These are phyloP conservation scores for Cladosporium cucumerinum DNA, from an alignment of 2,329 filamentous ascomycete genomes.

Conservation along the genomic window DNA sequence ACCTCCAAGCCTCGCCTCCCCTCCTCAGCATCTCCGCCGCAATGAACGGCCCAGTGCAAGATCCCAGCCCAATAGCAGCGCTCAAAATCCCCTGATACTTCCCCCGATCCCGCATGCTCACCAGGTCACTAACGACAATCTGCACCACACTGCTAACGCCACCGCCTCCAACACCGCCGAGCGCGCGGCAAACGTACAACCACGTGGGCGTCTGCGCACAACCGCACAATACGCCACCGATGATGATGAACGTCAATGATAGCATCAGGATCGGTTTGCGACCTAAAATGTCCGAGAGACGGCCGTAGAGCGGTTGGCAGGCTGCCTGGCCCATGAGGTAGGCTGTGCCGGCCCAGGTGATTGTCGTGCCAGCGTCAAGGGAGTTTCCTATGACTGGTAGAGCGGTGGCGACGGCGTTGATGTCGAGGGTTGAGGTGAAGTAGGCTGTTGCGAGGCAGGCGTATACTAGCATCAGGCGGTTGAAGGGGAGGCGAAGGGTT, in stretches of 20 bases:
- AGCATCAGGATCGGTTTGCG: conserved; percentile 57
- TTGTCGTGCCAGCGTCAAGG: conserved; percentile 28
- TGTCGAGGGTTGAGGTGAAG: conserved; percentile 10
- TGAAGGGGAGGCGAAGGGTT: conserved; percentile 7
- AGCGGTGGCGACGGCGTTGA: conserved; percentile 3
- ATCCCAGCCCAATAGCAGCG: background rate
- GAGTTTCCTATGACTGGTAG: background rate
- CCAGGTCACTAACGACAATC: conserved; percentile 57
- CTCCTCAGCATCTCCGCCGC: conserved; percentile 13
- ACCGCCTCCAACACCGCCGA: conserved; percentile 57
- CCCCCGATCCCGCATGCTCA: conserved; percentile 12
- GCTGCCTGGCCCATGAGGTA: conserved; percentile 57
- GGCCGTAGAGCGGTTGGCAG: conserved; percentile 63
- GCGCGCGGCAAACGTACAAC: conserved; percentile 12
- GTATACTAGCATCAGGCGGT: conserved; percentile 14
- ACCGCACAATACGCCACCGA: conserved; percentile 3
- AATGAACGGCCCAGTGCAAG: conserved; percentile 8
- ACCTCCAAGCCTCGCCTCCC: conserved; percentile 13
- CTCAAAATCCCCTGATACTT: conserved; percentile 14
- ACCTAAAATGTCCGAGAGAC: conserved; percentile 33
- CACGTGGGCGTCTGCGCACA: conserved; percentile 10
- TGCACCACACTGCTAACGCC: conserved; percentile 68
- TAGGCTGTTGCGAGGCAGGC: conserved; percentile 10
- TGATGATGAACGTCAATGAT: background rate
- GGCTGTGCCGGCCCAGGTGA: conserved; percentile 55